Evolutionary conservation across 2,329 filamentous ascomycete genomes (phyloP), one percentile per base, ranked within the genome.

Genomic region (Annulohypoxylon truncatum): DNA sequence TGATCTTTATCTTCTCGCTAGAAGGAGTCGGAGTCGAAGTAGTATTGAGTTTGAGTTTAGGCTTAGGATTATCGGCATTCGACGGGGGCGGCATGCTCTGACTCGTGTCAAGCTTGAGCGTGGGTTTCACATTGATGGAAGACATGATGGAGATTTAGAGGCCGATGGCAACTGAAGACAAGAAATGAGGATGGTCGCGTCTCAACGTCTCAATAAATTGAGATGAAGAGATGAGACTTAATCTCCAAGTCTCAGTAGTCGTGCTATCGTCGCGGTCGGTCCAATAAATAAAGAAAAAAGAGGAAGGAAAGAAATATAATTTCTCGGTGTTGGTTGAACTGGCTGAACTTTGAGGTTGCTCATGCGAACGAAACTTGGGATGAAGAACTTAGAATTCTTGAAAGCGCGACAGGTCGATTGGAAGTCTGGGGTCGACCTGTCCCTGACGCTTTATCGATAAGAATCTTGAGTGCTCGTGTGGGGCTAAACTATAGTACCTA

Each of bases 1-100:
- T 82, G 70, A 83, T 78, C 70, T 80, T 82, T 65, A 82, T 75
- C 63, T 75, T 79, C 57, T 76, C 74, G 1, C 71, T 67, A 12
- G 76, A 75, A 4, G 76, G 74, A 0, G 75, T 77, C 7, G 71
- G 67, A 1, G 75, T 77, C 7, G 71, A 67, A 1, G 66, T 63
- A 2, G 75, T 77, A 38, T 76, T 77, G 10, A 78, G 40, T 65
- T 77, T 78, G n/a, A 78, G 68, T 12, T 75, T 76, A 1, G 76
- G 76, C 48, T 70, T 69, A 12, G 73, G 72, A 33, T 72, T 77
- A 12, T 76, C 74, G 31, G 66, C 3, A 61, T 54, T 38, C 59
- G 66, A 42, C 2, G 76, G 75, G 13, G 76, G 75, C 3, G 76
- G 76, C 75, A 77, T 77, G 33, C 73, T 57, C 4, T 71, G 68